Percentiles rank a stretch among this genome's conserved stretches.
These are phyloP conservation scores for Alternaria novae-zelandiae DNA, from an alignment of 2,329 filamentous ascomycete genomes.

Conservation along the genomic window DNA sequence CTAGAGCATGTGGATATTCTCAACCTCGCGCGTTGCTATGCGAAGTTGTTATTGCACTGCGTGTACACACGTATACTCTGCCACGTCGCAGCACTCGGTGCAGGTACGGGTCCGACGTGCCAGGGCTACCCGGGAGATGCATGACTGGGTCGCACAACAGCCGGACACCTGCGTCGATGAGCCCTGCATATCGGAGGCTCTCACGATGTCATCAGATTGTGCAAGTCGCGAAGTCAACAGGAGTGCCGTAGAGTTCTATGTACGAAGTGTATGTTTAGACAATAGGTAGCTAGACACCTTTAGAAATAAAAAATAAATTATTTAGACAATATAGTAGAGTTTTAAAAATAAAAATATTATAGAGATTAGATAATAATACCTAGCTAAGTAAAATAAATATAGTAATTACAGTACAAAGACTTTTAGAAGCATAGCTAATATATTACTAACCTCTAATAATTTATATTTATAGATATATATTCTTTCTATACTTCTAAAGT, in stretches of 20 bases:
- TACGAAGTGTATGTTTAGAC: no score
- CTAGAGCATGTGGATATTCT: background rate
- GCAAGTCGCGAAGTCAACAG: background rate
- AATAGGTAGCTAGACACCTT: no score
- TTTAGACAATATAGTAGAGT: no score
- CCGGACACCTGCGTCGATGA: slow-evolving; percentile 11
- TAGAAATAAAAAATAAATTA: no score
- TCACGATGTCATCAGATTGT: background rate
- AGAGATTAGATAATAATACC: no score
- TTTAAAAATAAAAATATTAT: no score
- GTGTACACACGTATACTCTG: slow-evolving; percentile 4
- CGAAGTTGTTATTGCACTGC: slow-evolving; percentile 2
- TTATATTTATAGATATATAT: no score
- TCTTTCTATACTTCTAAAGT: no score
- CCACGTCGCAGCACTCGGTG: slow-evolving; percentile 6
- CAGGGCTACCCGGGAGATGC: slow-evolving; percentile 1
- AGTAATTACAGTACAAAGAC: no score
- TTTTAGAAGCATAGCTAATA: no score
- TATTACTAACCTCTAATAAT: no score
- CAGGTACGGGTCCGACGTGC: slow-evolving; percentile 2
- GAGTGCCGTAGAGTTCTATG: background rate
- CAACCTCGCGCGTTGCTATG: background rate
- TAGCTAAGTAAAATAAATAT: no score
- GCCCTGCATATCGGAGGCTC: background rate
- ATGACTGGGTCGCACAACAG: slow-evolving; percentile 2